Percentiles rank a stretch among this genome's conserved stretches.
phyloP scores from a whole-genome alignment of 345 rosid species.

The Salix caprea region DNA sequence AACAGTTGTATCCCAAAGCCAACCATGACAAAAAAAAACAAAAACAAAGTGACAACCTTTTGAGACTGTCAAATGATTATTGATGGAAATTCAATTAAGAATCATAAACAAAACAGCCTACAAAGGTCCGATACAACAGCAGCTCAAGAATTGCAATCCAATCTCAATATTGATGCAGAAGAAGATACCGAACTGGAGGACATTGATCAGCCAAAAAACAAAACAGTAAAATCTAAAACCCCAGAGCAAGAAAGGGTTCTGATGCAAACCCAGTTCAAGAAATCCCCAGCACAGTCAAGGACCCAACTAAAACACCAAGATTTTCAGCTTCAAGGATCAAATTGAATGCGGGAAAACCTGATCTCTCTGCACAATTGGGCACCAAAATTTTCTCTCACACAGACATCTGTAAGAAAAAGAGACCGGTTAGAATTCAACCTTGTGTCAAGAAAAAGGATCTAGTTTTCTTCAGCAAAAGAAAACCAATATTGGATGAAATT shows the following conservation, averaged over 20 bases:
- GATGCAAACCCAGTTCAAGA: conserved; percentile 35
- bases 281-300: conserved; percentile 15
- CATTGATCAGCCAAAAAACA: neutral
- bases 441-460: conserved; percentile 15
- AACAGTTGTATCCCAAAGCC: conserved; percentile 13
- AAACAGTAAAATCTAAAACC: conserved; percentile 18
- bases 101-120: neutral
- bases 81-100: conserved; percentile 3
- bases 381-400: conserved; percentile 11
- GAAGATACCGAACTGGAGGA: neutral
- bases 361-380: conserved; percentile 18
- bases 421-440: conserved; percentile 6
- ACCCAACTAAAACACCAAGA: conserved; percentile 17
- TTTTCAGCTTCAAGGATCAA: conserved; percentile 18
- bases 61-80: conserved; percentile 14
- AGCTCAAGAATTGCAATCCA: neutral
- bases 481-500: neutral
- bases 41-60: neutral
- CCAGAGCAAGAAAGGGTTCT: conserved; percentile 24
- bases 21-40: no score
- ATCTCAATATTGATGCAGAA: neutral
- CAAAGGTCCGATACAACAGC: neutral
- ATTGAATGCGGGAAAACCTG: conserved; percentile 6
- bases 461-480: conserved; percentile 16
- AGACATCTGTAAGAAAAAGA: conserved; percentile 15